These are phyloP conservation scores for Tulasnella sp. DNA, from an alignment of 768 basidiomycete species.

Conservation along the genomic window DNA sequence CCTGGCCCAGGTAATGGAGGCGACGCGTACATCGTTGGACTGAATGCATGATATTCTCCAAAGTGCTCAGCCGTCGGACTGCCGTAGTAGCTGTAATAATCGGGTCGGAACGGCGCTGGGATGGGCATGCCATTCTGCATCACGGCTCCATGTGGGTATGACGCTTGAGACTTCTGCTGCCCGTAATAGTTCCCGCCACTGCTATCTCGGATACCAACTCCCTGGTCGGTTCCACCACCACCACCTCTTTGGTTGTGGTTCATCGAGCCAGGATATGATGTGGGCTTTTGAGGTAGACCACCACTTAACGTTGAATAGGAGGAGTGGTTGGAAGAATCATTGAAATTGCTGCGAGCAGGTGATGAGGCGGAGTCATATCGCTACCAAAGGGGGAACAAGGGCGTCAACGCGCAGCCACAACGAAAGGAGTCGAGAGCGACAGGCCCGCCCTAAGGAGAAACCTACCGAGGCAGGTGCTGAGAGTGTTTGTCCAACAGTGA, in stretches of 20 bases:
- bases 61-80: slow-evolving; percentile 40
- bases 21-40: slow-evolving; percentile 36
- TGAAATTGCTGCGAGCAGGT: slow-evolving; percentile 2
- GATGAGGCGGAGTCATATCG: slow-evolving; percentile 8
- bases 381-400: slow-evolving; percentile 2
- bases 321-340: neutral
- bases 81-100: slow-evolving; percentile 51
- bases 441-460: no score
- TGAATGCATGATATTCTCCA: slow-evolving; percentile 46
- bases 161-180: neutral
- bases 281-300: neutral
- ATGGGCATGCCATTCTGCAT: neutral
- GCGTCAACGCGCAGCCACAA: no score
- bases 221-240: slow-evolving; percentile 4
- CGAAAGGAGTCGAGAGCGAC: no score
- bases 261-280: neutral
- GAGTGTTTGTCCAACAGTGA: no score
- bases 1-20: slow-evolving; percentile 34
- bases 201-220: slow-evolving; percentile 6
- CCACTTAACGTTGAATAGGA: slow-evolving; percentile 1
- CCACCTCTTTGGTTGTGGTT: neutral
- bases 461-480: no score
- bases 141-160: neutral
- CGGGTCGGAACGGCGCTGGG: slow-evolving; percentile 33
- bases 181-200: neutral